Evolutionary conservation across 2,329 filamentous ascomycete species (phyloP).

Genomic region (Verticillium klebahnii): DNA sequence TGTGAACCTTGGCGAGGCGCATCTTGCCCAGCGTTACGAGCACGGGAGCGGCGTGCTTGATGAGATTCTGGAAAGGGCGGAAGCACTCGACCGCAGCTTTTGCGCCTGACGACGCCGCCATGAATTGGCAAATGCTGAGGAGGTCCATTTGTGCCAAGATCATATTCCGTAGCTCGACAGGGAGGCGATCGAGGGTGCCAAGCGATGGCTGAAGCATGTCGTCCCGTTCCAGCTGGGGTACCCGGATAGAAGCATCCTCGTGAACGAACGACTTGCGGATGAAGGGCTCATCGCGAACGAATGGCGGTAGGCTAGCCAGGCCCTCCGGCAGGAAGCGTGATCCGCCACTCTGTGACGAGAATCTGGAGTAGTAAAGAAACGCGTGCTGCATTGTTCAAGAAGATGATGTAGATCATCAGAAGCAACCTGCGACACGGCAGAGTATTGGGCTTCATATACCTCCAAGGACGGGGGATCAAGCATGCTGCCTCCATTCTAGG

Average conservation of each 20-base stretch:
- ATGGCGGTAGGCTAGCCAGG: not conserved
- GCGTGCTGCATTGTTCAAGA: not conserved
- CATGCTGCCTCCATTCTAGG: too few species aligned
- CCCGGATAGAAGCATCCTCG: not conserved
- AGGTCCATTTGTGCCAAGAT: conserved; percentile 20
- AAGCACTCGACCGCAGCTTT: not conserved
- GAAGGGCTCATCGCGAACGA: not conserved
- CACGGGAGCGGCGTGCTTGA: conserved; percentile 30
- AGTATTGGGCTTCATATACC: too few species aligned
- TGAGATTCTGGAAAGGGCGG: conserved; percentile 19
- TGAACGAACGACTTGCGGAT: not conserved
- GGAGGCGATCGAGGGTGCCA: conserved; percentile 20
- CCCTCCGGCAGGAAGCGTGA: not conserved
- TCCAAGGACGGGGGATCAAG: too few species aligned
- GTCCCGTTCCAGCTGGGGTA: not conserved
- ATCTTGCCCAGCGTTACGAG: conserved; percentile 18
- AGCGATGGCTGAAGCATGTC: conserved; percentile 10
- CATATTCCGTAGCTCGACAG: conserved; percentile 17
- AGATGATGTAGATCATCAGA: too few species aligned
- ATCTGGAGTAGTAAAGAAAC: not conserved
- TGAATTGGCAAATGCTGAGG: conserved; percentile 20
- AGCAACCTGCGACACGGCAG: too few species aligned
- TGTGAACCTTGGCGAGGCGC: conserved; percentile 15
- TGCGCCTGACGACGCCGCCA: conserved; percentile 12
- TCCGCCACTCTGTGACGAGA: not conserved